Conservation (phyloP, 768 basidiomycete species). For the Tulasnella sp. region DNA sequence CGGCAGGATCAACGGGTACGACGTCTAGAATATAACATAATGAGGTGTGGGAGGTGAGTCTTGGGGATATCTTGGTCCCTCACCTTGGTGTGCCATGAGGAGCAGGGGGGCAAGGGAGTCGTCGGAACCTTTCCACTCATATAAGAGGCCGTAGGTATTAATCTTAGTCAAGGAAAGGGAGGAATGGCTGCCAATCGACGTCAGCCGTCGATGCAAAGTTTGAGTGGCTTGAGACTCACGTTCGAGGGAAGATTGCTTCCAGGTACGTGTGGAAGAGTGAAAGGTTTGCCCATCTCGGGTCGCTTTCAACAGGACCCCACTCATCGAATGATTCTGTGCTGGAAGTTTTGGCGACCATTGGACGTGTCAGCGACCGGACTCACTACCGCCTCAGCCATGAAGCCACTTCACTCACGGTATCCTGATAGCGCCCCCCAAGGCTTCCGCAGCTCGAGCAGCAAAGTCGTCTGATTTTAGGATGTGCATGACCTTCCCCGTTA, state of each 20-base stretch:
- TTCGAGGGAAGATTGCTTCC: constrained; percentile 50
- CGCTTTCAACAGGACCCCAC: constrained; percentile 42
- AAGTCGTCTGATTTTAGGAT: no score
- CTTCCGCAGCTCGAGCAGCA: no score
- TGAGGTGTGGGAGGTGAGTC: constrained; percentile 1
- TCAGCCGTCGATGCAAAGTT: neutral
- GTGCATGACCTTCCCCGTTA: no score
- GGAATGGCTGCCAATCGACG: constrained; percentile 41
- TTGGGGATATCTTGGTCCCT: neutral
- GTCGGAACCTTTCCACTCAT: constrained; percentile 62
- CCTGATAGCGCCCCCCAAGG: no score
- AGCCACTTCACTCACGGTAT: no score
- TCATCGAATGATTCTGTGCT: constrained; percentile 49
- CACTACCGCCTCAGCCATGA: no score
- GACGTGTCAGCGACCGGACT: no score
- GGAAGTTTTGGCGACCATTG: no score
- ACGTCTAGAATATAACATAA: constrained; percentile 42
- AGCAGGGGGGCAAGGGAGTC: constrained; percentile 56
- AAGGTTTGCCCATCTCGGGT: constrained; percentile 51
- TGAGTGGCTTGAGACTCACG: constrained; percentile 33
- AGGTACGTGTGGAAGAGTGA: constrained; percentile 51
- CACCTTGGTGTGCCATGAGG: constrained; percentile 58
- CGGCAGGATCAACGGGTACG: constrained; percentile 54
- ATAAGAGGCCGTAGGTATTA: constrained; percentile 67
- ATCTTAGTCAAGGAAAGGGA: constrained; percentile 56